These are phyloP conservation scores for Calocera cornea DNA, from an alignment of 768 basidiomycete genomes.

Conservation along the genomic window DNA sequence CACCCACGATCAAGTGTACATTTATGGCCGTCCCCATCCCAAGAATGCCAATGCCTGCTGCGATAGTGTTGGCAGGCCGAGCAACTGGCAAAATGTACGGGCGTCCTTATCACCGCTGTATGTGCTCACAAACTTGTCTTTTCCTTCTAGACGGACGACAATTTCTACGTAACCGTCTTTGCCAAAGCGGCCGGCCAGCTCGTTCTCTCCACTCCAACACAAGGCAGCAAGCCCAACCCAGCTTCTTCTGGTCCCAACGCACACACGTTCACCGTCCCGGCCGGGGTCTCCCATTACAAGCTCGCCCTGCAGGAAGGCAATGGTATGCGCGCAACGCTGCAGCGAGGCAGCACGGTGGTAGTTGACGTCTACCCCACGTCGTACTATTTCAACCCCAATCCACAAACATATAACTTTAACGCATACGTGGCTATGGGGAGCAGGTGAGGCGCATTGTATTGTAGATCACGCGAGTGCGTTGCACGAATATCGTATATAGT, in stretches of 20 bases:
- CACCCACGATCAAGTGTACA: slow-evolving; percentile 17
- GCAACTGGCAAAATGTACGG: slow-evolving; percentile 7
- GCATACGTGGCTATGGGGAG: slow-evolving; percentile 7
- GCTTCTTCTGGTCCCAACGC: neutral
- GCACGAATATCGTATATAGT: neutral
- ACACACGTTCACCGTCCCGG: neutral
- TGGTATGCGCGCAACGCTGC: slow-evolving; percentile 12
- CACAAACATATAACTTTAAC: slow-evolving; percentile 15
- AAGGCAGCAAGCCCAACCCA: slow-evolving; percentile 15
- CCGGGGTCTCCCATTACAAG: neutral
- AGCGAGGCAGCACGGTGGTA: slow-evolving; percentile 14
- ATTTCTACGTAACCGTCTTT: slow-evolving; percentile 19
- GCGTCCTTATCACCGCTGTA: neutral
- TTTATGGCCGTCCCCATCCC: slow-evolving; percentile 18
- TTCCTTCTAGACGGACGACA: slow-evolving; percentile 12
- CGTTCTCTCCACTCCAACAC: slow-evolving; percentile 11
- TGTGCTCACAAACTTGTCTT: neutral
- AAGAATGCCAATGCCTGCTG: slow-evolving; percentile 15
- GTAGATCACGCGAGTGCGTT: no score
- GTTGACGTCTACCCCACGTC: slow-evolving; percentile 12
- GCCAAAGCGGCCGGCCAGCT: slow-evolving; percentile 11
- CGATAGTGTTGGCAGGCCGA: slow-evolving; percentile 13
- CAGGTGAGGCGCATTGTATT: neutral
- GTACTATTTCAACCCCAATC: slow-evolving; percentile 14
- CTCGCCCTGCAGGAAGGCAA: neutral